Base-by-base conservation (phyloP, 1,284 basidiomycete genomes). In the Sphagnurus paluster region DNA sequence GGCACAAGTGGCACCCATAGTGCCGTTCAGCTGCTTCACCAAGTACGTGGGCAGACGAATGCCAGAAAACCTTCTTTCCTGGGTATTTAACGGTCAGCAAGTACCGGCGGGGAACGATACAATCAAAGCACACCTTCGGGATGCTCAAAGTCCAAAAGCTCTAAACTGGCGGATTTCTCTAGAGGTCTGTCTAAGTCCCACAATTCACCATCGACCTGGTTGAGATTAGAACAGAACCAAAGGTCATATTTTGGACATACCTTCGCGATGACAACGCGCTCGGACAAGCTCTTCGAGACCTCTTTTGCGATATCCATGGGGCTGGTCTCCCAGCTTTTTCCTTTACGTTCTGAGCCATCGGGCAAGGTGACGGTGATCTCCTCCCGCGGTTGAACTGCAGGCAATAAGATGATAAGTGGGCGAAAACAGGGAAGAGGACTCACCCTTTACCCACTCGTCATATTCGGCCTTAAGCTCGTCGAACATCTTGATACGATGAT, bases 1-100 rank as follows among this genome's bases (percentile, higher is more conserved):
- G 87, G 64, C 96, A 98, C 14, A 99, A 78, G 72, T 98, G 94
- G 68, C 95, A 98, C 34, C 96, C 96, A 66, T 98, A 98, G 68
- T 97, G 93, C 50, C 91, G 82, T 68, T 99, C 97, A 35, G 93
- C 86, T 36, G 97, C 91, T 71, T 99, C 97, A 42, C 97, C 97
- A n/a, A 99, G 79, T 46, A 99, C 94, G 70, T 99, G 97, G 0
- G 97, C 97, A 9, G 95, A 98, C 19, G 96, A 98, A 66, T 99
- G 97, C 97, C 97, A 99, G 75, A 99, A 99, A 26, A 99, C 97
- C 58, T 87, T 87, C 67, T 96, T 93, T 46, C 93, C 88, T 90
- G 56, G n/a, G n/a, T n/a, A n/a, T n/a, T n/a, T n/a, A n/a, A n/a
- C n/a, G n/a, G n/a, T n/a, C n/a, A n/a, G n/a, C n/a, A n/a, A n/a